phyloP scores from a whole-genome alignment of 2,329 filamentous ascomycete species.

The Eurotiales sp. region DNA sequence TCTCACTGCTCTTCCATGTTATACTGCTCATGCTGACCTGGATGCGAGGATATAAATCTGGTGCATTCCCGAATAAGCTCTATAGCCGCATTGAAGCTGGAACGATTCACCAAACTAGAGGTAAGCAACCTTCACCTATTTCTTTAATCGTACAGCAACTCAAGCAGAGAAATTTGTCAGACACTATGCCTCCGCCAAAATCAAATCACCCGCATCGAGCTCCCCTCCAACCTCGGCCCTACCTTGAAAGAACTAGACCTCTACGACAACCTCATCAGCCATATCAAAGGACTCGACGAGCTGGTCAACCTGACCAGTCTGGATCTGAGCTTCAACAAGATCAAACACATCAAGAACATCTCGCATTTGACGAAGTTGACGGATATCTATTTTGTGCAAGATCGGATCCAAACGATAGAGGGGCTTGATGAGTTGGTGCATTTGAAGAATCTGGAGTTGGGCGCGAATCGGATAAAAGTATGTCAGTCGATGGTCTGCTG shows the following conservation, averaged over 20 bases:
- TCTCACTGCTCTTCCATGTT: neutral
- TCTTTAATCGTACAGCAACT: no score
- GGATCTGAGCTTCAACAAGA: conserved; percentile 97
- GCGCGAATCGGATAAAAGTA: conserved; percentile 80
- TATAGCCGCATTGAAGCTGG: conserved; percentile 72
- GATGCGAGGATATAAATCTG: conserved; percentile 80
- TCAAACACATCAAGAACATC: conserved; percentile 94
- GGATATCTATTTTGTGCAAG: conserved; percentile 89
- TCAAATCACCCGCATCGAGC: conserved; percentile 73
- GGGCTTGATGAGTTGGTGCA: conserved; percentile 70
- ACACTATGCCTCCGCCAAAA: conserved; percentile 91
- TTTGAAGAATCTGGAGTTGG: conserved; percentile 81
- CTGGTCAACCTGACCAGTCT: conserved; percentile 72
- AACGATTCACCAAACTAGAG: conserved; percentile 72
- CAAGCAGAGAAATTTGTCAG: conserved; percentile 27
- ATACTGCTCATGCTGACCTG: neutral
- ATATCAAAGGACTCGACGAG: conserved; percentile 77
- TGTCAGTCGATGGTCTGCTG: conserved; percentile 13
- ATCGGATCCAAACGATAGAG: conserved; percentile 87
- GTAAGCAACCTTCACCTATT: conserved; percentile 32
- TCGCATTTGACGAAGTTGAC: conserved; percentile 71
- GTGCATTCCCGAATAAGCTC: conserved; percentile 82
- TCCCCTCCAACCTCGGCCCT: conserved; percentile 61
- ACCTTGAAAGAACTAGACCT: conserved; percentile 83
- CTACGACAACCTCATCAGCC: conserved; percentile 92